Base-by-base conservation (phyloP, 78 protist genomes). In the Speleostelium caveatum region DNA sequence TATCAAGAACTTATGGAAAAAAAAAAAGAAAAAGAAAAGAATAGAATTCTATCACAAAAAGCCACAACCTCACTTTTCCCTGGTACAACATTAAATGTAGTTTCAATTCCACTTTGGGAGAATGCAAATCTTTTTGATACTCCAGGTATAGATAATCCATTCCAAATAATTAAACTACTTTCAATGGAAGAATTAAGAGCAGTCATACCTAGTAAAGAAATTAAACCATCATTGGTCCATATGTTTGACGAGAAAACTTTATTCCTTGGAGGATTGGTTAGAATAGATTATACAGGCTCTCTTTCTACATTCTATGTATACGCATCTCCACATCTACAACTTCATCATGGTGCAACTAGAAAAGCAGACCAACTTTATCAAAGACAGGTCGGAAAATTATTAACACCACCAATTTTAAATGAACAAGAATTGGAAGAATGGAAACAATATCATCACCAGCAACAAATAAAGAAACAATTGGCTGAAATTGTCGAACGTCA, bases 31-130 rank as follows among this genome's bases (percentile, higher is more conserved):
- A n/a, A 38, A 26, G 73, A 61, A 26, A 78, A 58, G 53, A n/a
- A 38, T 8, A 6, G 10, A 45, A 45, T 45, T 14, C 6, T 45
- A 10, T 21, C 42, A 36, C 22, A 33, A 33, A 45, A 63, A 28
- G 76, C 66, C 2, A 86, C 93, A 0, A 86, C 93, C 1, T 86
- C 93, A 0, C 55, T 75, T 8, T 75, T 86, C 45, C 93, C 93
- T 24, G 93, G 93, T 4, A 86, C 93, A 36, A 86, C 93, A 4
- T 42, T 86, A 19, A 76, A 86, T 67, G 24, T 86, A 24, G 49
- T 86, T 3, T 86, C 93, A 12, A 26, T 86, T 19, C 93, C 93
- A 38, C 56, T 86, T n/a, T 75, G 93, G 87, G 38, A 73, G 22
- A 73, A 86, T n/a, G 56, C 86, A 21, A 73, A 51, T 2, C 32